Conservation (phyloP, 2,329 filamentous ascomycete genomes). For the Aaosphaeria arxii region DNA sequence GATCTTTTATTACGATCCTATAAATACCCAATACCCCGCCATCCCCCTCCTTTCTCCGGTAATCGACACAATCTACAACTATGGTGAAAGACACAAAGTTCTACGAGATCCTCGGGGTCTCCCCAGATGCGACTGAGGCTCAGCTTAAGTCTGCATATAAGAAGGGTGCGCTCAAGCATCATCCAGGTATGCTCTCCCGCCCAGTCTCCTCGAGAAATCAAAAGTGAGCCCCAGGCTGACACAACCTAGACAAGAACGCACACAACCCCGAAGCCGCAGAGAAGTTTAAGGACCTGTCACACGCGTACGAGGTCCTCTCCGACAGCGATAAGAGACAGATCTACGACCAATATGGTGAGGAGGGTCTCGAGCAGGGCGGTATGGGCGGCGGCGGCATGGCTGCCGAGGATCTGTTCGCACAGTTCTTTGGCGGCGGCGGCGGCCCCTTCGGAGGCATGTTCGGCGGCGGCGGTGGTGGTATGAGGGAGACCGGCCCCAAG, state of each 20-base stretch:
- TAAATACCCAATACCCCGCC: constrained; percentile 8
- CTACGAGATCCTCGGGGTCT: constrained; percentile 74
- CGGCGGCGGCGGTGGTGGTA: constrained; percentile 67
- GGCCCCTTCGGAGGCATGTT: constrained; percentile 66
- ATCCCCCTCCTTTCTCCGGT: constrained; percentile 12
- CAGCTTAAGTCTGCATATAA: constrained; percentile 93
- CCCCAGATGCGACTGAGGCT: constrained; percentile 74
- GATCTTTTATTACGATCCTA: neutral
- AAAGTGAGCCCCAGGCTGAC: constrained; percentile 10
- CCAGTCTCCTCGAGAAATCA: constrained; percentile 8
- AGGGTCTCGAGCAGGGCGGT: constrained; percentile 84
- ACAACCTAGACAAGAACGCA: constrained; percentile 82
- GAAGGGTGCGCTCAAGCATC: constrained; percentile 76
- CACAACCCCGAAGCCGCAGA: constrained; percentile 90
- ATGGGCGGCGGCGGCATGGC: constrained; percentile 81
- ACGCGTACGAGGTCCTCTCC: constrained; percentile 92
- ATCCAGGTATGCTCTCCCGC: constrained; percentile 62
- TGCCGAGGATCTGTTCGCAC: constrained; percentile 91
- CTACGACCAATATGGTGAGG: constrained; percentile 98
- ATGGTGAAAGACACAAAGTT: constrained; percentile 80
- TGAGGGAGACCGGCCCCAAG: constrained; percentile 77
- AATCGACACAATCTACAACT: constrained; percentile 30
- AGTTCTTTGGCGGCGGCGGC: constrained; percentile 80
- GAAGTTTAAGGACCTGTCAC: constrained; percentile 97
- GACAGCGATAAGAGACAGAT: constrained; percentile 86